Percentiles rank a stretch among this genome's conserved stretches.
Conservation (phyloP, 345 rosid genomes). For the Leavenworthia alabamica region DNA sequence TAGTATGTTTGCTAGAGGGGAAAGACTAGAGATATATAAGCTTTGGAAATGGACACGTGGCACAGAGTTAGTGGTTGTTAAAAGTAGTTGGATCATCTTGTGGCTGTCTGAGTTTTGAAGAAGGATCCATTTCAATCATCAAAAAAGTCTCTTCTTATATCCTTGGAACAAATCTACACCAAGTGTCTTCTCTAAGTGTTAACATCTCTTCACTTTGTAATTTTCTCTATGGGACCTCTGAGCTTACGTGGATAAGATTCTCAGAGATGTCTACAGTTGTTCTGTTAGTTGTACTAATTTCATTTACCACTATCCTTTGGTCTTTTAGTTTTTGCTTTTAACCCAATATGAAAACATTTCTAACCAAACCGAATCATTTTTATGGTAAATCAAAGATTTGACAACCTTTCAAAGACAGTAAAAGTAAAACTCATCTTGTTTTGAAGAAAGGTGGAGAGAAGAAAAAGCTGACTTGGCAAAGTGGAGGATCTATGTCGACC, state of each 20-base stretch:
- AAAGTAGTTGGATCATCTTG: conserved; percentile 42
- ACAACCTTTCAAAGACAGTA: background rate
- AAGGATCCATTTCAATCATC: conserved; percentile 19
- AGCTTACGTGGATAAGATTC: conserved; percentile 14
- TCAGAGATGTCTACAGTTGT: background rate
- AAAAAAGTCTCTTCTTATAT: background rate
- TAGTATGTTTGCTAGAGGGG: conserved; percentile 23
- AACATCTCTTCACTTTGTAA: conserved; percentile 6
- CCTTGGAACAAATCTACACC: conserved; percentile 21
- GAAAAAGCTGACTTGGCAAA: background rate
- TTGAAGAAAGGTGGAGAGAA: background rate
- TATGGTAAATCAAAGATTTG: too few relatives aligned
- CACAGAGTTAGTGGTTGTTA: conserved; percentile 33
- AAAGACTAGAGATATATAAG: conserved; percentile 40
- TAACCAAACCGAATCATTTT: too few relatives aligned
- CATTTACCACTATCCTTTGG: background rate
- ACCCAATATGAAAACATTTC: background rate
- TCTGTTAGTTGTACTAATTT: background rate
- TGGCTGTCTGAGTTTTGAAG: conserved; percentile 42
- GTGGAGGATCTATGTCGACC: conserved; percentile 10
- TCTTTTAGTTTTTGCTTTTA: background rate
- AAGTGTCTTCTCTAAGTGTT: background rate
- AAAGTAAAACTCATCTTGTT: background rate
- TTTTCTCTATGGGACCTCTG: conserved; percentile 11
- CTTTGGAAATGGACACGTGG: conserved; percentile 40